Evolutionary conservation across 1,284 basidiomycete genomes (phyloP), one percentile per base, ranked within the genome.

Genomic region (Cutaneotrichosporon sp.): DNA sequence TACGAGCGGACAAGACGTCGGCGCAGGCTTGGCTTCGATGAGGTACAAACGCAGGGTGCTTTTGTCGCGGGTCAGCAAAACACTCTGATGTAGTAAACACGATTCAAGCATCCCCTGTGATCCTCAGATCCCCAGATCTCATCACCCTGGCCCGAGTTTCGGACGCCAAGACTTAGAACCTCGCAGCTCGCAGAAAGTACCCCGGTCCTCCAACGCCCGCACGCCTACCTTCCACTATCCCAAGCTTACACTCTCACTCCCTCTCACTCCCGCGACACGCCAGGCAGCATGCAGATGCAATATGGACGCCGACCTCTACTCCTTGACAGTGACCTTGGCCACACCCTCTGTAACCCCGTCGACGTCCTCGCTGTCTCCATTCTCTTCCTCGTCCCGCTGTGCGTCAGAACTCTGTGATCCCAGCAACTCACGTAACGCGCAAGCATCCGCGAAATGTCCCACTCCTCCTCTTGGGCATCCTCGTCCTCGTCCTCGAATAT

Each of bases 401-500:
- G 13, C 11, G 34, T 59, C 32, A 50, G 50, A 32, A 18, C 32
- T 21, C 30, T n/a, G 18, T 36, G 11, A 14, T 18, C 31, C 32
- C 42, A 34, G 16, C 16, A 8, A 60, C 63, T 60, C 34, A 65
- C 63, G 65, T 80, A 80, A 68, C 75, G 71, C 42, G 77, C 77
- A 67, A 80, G 69, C 72, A 78, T 69, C 36, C 78, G 66, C 57
- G 73, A 72, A 57, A 81, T 76, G 72, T 81, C 80, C 79, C 79
- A 82, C 63, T 80, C 77, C 42, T 80, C 77, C 46, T 78, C 77
- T 18, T 66, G 72, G 16, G 70, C 79, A 18, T 72, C 72, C 13
- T 84, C 89, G 7, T 89, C 91, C 16, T 92, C 91, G 72, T 95
- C 92, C 70, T 86, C 87, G 82, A 96, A 93, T 88, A 96, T 90